phyloP scores from a whole-genome alignment of 176 grass and related monocot genomes.

The Musa beccarii region DNA sequence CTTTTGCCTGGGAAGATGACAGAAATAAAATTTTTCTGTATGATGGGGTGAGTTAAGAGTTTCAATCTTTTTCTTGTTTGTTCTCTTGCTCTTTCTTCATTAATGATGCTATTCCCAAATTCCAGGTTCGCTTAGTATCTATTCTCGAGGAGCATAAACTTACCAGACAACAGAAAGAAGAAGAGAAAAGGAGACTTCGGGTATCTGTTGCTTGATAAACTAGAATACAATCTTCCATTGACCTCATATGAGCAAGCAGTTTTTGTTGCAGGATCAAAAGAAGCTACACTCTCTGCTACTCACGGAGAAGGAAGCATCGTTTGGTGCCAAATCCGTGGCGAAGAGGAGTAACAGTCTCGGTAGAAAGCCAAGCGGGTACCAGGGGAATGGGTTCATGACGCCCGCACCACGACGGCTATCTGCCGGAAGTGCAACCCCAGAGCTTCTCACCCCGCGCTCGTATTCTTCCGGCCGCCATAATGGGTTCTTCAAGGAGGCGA shows the following conservation, averaged over 20 bases:
- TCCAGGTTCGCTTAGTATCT: slow-evolving; percentile 69
- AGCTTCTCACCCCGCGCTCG: slow-evolving; percentile 77
- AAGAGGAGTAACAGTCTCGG: slow-evolving; percentile 55
- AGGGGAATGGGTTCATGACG: slow-evolving; percentile 67
- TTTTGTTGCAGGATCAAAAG: slow-evolving; percentile 69
- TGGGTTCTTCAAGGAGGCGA: slow-evolving; percentile 58
- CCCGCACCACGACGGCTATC: slow-evolving; percentile 53
- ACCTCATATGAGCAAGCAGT: slow-evolving; percentile 1
- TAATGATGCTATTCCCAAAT: background rate
- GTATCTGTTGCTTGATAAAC: slow-evolving; percentile 34
- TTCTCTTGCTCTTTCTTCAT: background rate
- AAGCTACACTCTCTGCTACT: slow-evolving; percentile 79
- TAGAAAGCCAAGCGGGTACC: slow-evolving; percentile 51
- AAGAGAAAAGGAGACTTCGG: slow-evolving; percentile 59
- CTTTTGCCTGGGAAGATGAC: slow-evolving; percentile 86
- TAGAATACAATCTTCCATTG: background rate
- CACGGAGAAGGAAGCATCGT: slow-evolving; percentile 61
- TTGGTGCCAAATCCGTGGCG: slow-evolving; percentile 58
- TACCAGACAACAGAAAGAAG: slow-evolving; percentile 56
- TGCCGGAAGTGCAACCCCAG: slow-evolving; percentile 62
- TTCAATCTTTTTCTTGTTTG: background rate
- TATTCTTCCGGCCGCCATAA: slow-evolving; percentile 53
- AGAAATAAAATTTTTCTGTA: slow-evolving; percentile 80
- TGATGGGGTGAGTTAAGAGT: slow-evolving; percentile 59
- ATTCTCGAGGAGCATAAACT: slow-evolving; percentile 93